Evolutionary conservation across 805 yeast species (phyloP).

Genomic region (Blastobotrys peoriensis): DNA sequence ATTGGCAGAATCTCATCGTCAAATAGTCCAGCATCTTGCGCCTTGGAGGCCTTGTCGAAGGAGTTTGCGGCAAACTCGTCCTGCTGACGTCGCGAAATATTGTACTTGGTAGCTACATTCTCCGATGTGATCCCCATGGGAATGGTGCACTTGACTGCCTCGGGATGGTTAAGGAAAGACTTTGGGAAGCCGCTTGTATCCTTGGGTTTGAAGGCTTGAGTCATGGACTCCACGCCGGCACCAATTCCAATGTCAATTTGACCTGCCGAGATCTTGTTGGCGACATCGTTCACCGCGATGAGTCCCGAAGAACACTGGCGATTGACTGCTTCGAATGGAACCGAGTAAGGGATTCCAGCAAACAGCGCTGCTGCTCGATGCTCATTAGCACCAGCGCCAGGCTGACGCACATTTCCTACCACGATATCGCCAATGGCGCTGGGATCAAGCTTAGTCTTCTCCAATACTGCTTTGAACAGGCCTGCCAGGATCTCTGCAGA

Average conservation of each 20-base stretch:
- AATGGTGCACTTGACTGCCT: constrained; percentile 67
- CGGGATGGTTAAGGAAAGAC: constrained; percentile 37
- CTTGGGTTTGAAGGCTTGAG: constrained; percentile 78
- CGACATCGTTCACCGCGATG: constrained; percentile 84
- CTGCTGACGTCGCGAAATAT: constrained; percentile 62
- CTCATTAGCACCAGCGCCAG: constrained; percentile 92
- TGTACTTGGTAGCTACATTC: constrained; percentile 69
- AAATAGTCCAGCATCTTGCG: constrained; percentile 67
- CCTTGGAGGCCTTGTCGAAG: constrained; percentile 74
- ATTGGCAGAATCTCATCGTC: constrained; percentile 86
- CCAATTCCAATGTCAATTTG: constrained; percentile 91
- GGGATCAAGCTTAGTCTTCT: constrained; percentile 45
- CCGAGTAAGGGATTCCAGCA: constrained; percentile 79
- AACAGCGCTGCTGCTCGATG: constrained; percentile 88
- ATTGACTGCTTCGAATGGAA: constrained; percentile 78
- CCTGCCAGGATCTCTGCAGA: constrained; percentile 71
- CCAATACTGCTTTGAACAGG: constrained; percentile 57
- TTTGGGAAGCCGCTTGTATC: constrained; percentile 60
- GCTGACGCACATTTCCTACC: constrained; percentile 86
- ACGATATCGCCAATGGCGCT: constrained; percentile 73
- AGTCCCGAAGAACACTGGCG: constrained; percentile 95
- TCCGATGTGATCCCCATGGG: constrained; percentile 98
- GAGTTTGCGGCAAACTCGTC: constrained; percentile 88
- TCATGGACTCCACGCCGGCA: constrained; percentile 92
- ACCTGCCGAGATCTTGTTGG: constrained; percentile 79